Conservation (phyloP, 1,284 basidiomycete species). For the Hymenochaete sp. region DNA sequence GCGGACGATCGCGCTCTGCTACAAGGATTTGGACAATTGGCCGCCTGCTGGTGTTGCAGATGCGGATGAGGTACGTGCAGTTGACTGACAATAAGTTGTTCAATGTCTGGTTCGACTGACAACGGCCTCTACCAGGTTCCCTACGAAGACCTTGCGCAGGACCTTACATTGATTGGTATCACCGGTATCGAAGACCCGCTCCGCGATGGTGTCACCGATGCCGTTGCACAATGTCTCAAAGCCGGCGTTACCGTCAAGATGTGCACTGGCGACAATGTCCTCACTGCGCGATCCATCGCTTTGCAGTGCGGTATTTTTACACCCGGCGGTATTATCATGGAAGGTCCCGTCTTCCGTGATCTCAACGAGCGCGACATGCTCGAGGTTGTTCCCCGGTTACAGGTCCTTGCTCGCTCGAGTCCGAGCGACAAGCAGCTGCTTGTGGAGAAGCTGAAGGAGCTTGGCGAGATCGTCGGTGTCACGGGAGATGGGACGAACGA, state of each 20-base stretch:
- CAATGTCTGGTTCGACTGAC: conserved; percentile 22
- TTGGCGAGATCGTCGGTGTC: conserved; percentile 93
- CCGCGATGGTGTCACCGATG: conserved; percentile 80
- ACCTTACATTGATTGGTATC: conserved; percentile 82
- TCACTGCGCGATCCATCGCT: conserved; percentile 91
- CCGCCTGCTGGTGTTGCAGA: conserved; percentile 52
- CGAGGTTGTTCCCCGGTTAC: conserved; percentile 60
- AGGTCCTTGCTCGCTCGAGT: conserved; percentile 89
- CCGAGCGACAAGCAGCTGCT: conserved; percentile 95
- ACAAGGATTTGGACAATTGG: conserved; percentile 83
- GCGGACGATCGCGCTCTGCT: conserved; percentile 88
- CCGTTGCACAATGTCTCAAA: conserved; percentile 76
- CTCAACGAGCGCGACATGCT: conserved; percentile 48
- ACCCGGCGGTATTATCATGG: conserved; percentile 91
- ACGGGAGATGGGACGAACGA: conserved; percentile 99
- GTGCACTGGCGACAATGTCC: conserved; percentile 97
- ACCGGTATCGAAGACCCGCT: conserved; percentile 95
- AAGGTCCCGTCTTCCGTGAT: conserved; percentile 75
- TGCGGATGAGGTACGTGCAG: conserved; percentile 42
- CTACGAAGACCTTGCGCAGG: conserved; percentile 61
- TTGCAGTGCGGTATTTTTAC: conserved; percentile 93
- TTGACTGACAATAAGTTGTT: conserved; percentile 10
- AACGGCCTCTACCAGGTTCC: too few species aligned
- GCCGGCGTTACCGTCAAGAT: conserved; percentile 98
- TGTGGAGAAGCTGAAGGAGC: conserved; percentile 79